phyloP scores from a whole-genome alignment of 2,329 filamentous ascomycete species.

The Xylariaceae sp. region DNA sequence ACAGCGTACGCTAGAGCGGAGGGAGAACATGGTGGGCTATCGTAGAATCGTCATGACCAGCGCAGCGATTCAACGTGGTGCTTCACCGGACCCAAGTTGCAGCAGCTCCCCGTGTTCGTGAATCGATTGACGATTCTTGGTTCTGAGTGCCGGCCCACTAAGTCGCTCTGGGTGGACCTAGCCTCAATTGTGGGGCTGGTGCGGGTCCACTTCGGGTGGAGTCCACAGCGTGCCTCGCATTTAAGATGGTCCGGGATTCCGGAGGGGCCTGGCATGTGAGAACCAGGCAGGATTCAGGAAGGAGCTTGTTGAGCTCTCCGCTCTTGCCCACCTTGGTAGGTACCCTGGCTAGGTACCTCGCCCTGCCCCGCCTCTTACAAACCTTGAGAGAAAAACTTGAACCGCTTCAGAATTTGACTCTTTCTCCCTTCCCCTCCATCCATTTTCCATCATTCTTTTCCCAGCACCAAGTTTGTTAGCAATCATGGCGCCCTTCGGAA shows the following conservation, averaged over 20 bases:
- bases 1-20: constrained; percentile 30
- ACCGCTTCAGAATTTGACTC: constrained; percentile 8
- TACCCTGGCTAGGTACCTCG: constrained; percentile 10
- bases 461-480: constrained; percentile 23
- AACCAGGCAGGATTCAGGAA: neutral
- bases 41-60: constrained; percentile 26
- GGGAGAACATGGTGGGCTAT: constrained; percentile 30
- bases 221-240: constrained; percentile 15
- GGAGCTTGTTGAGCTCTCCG: neutral
- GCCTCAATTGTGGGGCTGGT: neutral
- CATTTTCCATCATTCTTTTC: constrained; percentile 11
- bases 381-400: constrained; percentile 23
- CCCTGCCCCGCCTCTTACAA: constrained; percentile 27
- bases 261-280: constrained; percentile 1
- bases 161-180: constrained; percentile 10
- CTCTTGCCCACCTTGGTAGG: constrained; percentile 1
- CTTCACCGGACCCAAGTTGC: constrained; percentile 2
- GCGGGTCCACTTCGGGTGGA: neutral
- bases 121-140: neutral
- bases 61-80: neutral
- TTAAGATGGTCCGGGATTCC: constrained; percentile 27
- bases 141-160: neutral
- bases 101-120: constrained; percentile 8
- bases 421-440: constrained; percentile 12
- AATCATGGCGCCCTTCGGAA: constrained; percentile 84